Conservation (phyloP, 208 protist species). For the Trichomonas vaginalis region DNA sequence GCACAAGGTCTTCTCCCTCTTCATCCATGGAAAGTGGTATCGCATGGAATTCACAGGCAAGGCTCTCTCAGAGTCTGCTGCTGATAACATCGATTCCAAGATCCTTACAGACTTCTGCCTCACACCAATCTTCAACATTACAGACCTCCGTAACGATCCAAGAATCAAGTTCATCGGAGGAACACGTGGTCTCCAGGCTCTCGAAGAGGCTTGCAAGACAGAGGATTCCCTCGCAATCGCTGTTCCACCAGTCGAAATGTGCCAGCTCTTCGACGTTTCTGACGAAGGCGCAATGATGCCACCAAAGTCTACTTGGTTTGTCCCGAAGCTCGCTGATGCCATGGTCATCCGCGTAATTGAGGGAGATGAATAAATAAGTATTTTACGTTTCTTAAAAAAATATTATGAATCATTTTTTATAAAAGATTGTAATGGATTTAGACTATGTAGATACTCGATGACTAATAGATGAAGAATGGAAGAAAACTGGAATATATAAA, state of each 20-base stretch:
- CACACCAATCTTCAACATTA: slow-evolving; percentile 12
- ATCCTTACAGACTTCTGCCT: slow-evolving; percentile 12
- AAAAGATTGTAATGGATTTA: no score
- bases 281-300: slow-evolving; percentile 6
- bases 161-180: slow-evolving; percentile 6
- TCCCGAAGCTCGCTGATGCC: not conserved
- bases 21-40: not conserved
- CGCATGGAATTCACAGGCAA: not conserved
- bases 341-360: not conserved
- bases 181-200: not conserved
- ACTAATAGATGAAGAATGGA: no score
- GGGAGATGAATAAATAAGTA: not conserved
- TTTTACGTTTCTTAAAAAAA: slow-evolving; percentile 3
- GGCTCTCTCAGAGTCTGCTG: not conserved
- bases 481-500: no score
- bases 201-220: not conserved
- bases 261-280: slow-evolving; percentile 10
- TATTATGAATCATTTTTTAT: not conserved
- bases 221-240: not conserved
- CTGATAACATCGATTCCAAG: not conserved
- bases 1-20: not conserved
- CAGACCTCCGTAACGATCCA: not conserved
- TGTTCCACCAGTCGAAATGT: not conserved
- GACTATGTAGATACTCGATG: no score
- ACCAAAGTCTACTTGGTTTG: slow-evolving; percentile 20